These are phyloP conservation scores for Nyssa sinensis DNA, from an alignment of 148 eudicot genomes.

Conservation along the genomic window DNA sequence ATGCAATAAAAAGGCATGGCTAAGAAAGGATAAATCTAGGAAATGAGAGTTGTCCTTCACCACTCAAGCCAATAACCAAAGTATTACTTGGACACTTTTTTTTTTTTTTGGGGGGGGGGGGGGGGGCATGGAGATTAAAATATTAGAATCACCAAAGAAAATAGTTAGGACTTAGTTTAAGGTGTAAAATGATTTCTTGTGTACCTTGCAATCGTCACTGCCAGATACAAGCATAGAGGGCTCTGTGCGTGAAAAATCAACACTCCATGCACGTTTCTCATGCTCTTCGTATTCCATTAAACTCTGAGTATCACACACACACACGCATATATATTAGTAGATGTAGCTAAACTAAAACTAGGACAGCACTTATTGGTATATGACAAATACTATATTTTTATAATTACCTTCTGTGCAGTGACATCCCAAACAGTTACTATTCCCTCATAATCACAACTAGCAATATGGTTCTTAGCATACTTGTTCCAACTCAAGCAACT, in stretches of 20 bases:
- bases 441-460: conserved; percentile 68
- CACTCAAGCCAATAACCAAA: background rate
- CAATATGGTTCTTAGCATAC: conserved; percentile 57
- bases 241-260: conserved; percentile 69
- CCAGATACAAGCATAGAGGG: conserved; percentile 84
- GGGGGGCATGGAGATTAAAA: background rate
- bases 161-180: background rate
- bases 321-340: background rate
- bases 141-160: background rate
- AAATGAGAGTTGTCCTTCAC: background rate
- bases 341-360: background rate
- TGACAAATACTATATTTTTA: background rate
- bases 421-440: conserved; percentile 68
- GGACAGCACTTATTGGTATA: background rate
- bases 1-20: background rate
- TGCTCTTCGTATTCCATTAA: conserved; percentile 82
- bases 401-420: conserved; percentile 51
- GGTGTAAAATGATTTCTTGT: background rate
- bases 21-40: background rate
- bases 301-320: conserved; percentile 36
- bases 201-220: conserved; percentile 78
- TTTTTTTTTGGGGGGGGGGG: too few species aligned
- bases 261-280: conserved; percentile 81
- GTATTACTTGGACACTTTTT: background rate
- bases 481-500: conserved; percentile 73